Percentiles rank a stretch among this genome's conserved stretches.
Evolutionary conservation across 2,329 filamentous ascomycete genomes (phyloP).

Genomic region (Colletotrichum caudatum): DNA sequence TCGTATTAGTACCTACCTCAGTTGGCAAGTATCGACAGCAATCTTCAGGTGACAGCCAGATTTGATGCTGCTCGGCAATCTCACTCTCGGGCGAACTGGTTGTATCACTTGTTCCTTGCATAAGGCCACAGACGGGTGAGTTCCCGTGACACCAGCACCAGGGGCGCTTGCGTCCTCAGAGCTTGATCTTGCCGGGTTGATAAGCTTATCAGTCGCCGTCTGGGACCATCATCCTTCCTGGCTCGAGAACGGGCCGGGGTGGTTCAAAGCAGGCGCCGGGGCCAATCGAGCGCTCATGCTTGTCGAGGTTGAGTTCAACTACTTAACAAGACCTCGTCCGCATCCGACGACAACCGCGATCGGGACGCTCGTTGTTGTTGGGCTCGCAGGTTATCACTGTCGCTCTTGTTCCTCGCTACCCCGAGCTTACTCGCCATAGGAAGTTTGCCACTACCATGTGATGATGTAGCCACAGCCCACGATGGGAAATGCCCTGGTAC

Average conservation of each 20-base stretch:
- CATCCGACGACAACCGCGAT: not conserved
- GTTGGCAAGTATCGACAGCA: not conserved
- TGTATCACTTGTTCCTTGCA: conserved; percentile 39
- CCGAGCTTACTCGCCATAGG: not conserved
- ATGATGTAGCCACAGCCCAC: not conserved
- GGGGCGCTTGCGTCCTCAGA: conserved; percentile 11
- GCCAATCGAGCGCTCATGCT: conserved; percentile 11
- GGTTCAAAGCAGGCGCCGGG: not conserved
- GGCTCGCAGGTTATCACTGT: not conserved
- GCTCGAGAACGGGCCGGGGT: not conserved
- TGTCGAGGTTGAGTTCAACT: not conserved
- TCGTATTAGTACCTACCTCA: too few species aligned
- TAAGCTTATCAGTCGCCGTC: conserved; percentile 36
- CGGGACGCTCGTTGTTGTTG: not conserved
- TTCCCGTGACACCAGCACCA: conserved; percentile 28
- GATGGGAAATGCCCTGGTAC: not conserved
- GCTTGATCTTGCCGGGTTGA: conserved; percentile 19
- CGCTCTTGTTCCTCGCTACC: not conserved
- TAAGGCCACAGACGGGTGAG: conserved; percentile 33
- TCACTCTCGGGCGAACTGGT: conserved; percentile 1
- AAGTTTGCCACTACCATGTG: not conserved
- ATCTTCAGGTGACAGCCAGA: conserved; percentile 9
- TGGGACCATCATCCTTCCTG: conserved; percentile 20
- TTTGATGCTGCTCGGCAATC: conserved; percentile 26
- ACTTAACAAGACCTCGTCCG: conserved; percentile 8